Conservation (phyloP, 139 green algal species). For the Volvox reticuliferus region DNA sequence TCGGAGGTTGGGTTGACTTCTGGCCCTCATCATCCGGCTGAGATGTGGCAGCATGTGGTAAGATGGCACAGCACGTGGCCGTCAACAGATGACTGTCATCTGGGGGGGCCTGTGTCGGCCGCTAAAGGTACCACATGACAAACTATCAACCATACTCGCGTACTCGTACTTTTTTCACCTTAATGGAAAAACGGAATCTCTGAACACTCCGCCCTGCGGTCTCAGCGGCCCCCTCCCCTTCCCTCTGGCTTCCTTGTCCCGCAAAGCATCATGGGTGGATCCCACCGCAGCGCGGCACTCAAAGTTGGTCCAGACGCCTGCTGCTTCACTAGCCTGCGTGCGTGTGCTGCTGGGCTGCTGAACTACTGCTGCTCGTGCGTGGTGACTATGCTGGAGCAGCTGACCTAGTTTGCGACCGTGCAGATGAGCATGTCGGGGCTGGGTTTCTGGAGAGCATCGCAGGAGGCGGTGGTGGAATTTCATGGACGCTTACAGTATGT, state of each 20-base stretch:
- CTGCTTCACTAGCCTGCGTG: neutral
- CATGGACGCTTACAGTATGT: conserved; percentile 47
- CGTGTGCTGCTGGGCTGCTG: neutral
- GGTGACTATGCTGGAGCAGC: neutral
- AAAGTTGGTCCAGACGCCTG: neutral
- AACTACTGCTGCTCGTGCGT: conserved; percentile 21
- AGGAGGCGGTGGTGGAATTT: conserved; percentile 18
- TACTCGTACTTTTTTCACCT: too few species aligned
- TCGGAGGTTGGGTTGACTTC: too few species aligned
- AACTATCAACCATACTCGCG: too few species aligned
- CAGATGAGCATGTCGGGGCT: conserved; percentile 24
- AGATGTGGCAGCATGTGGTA: too few species aligned
- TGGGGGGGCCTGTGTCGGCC: too few species aligned
- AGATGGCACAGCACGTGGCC: too few species aligned
- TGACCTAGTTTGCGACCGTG: conserved; percentile 33
- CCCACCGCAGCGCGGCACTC: neutral
- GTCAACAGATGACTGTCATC: too few species aligned
- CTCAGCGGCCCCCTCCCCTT: neutral
- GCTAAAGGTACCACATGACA: too few species aligned
- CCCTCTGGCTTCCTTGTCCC: neutral
- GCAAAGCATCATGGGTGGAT: neutral
- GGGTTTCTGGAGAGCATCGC: neutral
- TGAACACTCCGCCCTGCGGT: too few species aligned
- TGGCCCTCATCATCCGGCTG: too few species aligned
- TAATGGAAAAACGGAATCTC: too few species aligned